Conservation (phyloP, 1,284 basidiomycete species). For the Peniophora sp. region DNA sequence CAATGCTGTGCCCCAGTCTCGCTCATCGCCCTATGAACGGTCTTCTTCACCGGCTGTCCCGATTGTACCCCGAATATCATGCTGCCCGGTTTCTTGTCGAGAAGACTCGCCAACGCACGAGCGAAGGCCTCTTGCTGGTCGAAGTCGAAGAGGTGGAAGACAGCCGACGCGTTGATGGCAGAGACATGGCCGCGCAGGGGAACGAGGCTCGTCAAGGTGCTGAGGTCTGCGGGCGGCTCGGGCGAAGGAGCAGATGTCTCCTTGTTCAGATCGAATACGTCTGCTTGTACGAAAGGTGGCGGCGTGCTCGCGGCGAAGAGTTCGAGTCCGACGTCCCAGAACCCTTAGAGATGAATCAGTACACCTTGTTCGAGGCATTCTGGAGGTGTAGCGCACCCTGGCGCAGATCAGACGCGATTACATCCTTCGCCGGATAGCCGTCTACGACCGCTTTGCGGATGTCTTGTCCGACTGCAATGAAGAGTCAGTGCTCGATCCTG, state of each 20-base stretch:
- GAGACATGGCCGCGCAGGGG: slow-evolving; percentile 33
- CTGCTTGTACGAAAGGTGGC: slow-evolving; percentile 31
- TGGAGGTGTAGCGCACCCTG: not conserved
- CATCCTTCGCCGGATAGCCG: not conserved
- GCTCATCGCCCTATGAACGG: not conserved
- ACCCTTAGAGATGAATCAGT: slow-evolving; percentile 6
- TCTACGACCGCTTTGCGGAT: not conserved
- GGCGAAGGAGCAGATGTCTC: slow-evolving; percentile 10
- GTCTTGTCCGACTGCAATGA: not conserved
- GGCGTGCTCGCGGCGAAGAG: slow-evolving; percentile 25
- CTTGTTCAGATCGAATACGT: slow-evolving; percentile 27
- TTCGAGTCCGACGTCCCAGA: slow-evolving; percentile 16
- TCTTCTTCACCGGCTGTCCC: slow-evolving; percentile 3
- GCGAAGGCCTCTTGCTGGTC: slow-evolving; percentile 29
- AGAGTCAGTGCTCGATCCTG: not conserved
- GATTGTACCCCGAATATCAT: slow-evolving; percentile 24
- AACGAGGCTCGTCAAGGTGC: slow-evolving; percentile 25
- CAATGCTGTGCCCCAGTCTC: slow-evolving; percentile 7
- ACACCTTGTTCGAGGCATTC: not conserved
- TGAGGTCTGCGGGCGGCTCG: slow-evolving; percentile 20
- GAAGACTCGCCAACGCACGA: slow-evolving; percentile 26
- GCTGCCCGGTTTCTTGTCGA: slow-evolving; percentile 23
- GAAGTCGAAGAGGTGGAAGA: slow-evolving; percentile 41
- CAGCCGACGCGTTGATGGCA: slow-evolving; percentile 32
- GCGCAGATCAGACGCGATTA: not conserved